phyloP scores from a whole-genome alignment of 805 yeast genomes.

The Saccharomycopsis sp. region DNA sequence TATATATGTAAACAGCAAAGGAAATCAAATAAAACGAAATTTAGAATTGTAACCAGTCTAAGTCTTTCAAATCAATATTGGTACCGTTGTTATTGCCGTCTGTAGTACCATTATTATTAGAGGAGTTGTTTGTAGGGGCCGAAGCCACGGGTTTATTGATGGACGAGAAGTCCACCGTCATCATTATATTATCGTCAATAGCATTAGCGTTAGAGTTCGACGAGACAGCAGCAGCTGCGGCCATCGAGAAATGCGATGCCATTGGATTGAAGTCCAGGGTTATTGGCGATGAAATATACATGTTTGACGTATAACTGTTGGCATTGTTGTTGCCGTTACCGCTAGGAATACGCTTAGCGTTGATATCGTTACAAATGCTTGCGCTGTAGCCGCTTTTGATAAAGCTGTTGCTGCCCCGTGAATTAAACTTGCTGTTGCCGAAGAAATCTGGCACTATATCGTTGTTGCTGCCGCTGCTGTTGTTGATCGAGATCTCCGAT shows the following conservation, averaged over 20 bases:
- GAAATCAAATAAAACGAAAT: too few relatives aligned
- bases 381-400: not conserved
- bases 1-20: not conserved
- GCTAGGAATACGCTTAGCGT: conserved; percentile 3
- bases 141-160: not conserved
- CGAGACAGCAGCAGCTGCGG: not conserved
- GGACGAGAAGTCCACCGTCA: not conserved
- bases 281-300: not conserved
- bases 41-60: conserved; percentile 17
- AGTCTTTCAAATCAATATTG: conserved; percentile 14
- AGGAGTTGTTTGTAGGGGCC: not conserved
- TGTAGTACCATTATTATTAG: not conserved
- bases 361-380: not conserved
- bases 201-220: not conserved
- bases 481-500: conserved; percentile 4
- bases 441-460: not conserved
- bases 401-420: conserved; percentile 2
- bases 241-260: conserved; percentile 2
- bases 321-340: not conserved
- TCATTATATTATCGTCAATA: conserved; percentile 1
- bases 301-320: not conserved
- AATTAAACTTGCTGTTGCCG: not conserved
- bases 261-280: not conserved
- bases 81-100: not conserved
- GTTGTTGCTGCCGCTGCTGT: not conserved